phyloP scores from a whole-genome alignment of 192 early-diverging fungal species.

The Backusella liffmaniae region DNA sequence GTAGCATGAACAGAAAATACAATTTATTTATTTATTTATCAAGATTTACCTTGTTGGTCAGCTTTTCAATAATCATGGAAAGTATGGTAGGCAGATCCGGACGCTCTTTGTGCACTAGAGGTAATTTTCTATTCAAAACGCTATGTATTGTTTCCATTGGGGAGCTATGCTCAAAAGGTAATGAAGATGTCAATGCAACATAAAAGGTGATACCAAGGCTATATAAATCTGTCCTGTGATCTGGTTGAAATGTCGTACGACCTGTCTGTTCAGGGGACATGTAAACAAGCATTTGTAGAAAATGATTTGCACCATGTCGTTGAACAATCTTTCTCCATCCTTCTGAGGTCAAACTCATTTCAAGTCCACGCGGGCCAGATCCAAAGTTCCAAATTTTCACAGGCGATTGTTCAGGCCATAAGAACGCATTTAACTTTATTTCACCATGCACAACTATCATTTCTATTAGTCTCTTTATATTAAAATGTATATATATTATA shows the following conservation, averaged over 20 bases:
- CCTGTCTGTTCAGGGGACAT: conserved; percentile 38
- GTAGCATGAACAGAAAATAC: no score
- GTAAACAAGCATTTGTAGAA: conserved; percentile 24
- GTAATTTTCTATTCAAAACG: conserved; percentile 28
- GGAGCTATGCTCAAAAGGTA: conserved; percentile 27
- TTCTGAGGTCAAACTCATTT: conserved; percentile 25
- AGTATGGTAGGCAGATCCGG: conserved; percentile 20
- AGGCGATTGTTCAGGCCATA: conserved; percentile 15
- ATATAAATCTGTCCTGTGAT: conserved; percentile 38
- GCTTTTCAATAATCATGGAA: conserved; percentile 32
- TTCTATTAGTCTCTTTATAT: not conserved
- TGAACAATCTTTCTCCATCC: conserved; percentile 22
- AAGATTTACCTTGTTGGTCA: conserved; percentile 29
- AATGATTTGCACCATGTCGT: conserved; percentile 8
- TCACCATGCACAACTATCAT: conserved; percentile 33
- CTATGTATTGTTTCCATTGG: conserved; percentile 34
- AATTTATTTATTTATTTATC: not conserved
- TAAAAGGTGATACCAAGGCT: conserved; percentile 35
- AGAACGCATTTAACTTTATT: conserved; percentile 26
- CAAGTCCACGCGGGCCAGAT: conserved; percentile 17
- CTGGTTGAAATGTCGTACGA: conserved; percentile 31
- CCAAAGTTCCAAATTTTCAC: conserved; percentile 29
- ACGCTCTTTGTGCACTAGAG: conserved; percentile 19
- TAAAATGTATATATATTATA: not conserved
- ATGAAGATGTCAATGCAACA: conserved; percentile 16